These are phyloP conservation scores for Boletus mariae DNA, from an alignment of 1,284 basidiomycete species.

Conservation along the genomic window DNA sequence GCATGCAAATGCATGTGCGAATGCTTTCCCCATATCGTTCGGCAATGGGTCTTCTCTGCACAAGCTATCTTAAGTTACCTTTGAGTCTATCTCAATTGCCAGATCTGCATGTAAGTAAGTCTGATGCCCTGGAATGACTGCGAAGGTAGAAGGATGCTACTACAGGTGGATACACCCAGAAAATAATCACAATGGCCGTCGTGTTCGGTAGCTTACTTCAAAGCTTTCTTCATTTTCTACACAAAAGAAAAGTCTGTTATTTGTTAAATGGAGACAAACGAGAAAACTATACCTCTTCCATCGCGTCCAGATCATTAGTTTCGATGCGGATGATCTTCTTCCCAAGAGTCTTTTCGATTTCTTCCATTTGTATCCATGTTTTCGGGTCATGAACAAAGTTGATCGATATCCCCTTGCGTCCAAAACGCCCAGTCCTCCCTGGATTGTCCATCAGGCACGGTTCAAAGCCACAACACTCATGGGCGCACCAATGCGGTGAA, in stretches of 20 bases:
- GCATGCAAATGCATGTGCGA: no score
- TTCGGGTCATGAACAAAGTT: conserved; percentile 90
- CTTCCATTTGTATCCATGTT: conserved; percentile 83
- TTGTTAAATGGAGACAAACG: neutral
- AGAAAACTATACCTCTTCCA: conserved; percentile 69
- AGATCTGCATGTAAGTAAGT: neutral
- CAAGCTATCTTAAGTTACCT: neutral
- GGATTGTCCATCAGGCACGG: conserved; percentile 7
- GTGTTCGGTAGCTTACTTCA: conserved; percentile 46
- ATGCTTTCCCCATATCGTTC: no score
- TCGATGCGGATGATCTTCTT: conserved; percentile 78
- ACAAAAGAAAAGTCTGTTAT: conserved; percentile 3
- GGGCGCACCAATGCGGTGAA: conserved; percentile 90
- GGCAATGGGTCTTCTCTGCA: neutral
- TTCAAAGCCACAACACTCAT: neutral
- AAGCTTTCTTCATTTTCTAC: conserved; percentile 74
- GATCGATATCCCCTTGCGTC: conserved; percentile 92
- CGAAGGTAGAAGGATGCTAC: neutral
- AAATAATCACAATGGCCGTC: neutral
- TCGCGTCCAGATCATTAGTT: conserved; percentile 82
- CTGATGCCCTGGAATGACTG: neutral
- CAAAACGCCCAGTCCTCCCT: conserved; percentile 95
- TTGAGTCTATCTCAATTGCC: no score
- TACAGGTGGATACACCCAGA: neutral
- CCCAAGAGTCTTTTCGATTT: conserved; percentile 75